These are phyloP conservation scores for Coprinopsis sp. DNA, from an alignment of 768 basidiomycete species.

Conservation along the genomic window DNA sequence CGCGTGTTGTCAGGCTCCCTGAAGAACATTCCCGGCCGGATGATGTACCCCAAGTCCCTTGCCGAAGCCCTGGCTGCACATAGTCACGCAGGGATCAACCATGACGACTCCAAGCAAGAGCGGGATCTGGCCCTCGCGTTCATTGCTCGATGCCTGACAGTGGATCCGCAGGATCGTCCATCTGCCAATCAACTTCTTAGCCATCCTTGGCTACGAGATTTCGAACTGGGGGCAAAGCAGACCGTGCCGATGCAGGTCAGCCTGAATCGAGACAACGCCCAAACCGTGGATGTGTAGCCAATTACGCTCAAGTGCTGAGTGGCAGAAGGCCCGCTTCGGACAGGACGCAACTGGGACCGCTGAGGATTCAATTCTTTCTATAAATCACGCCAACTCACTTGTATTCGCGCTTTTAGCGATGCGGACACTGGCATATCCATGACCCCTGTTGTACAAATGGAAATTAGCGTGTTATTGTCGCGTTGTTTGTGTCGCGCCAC, in stretches of 20 bases:
- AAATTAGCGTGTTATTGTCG: conserved; percentile 3
- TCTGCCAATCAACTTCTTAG: conserved; percentile 7
- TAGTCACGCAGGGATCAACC: conserved; percentile 1
- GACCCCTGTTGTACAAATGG: neutral
- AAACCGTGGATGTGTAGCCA: no score
- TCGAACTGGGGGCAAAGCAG: neutral
- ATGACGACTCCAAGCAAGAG: conserved; percentile 1
- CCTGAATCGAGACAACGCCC: no score
- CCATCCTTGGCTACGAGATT: conserved; percentile 8
- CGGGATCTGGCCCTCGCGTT: conserved; percentile 6
- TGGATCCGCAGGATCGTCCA: conserved; percentile 6
- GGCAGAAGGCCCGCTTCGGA: neutral
- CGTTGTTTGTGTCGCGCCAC: neutral
- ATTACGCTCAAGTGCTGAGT: neutral
- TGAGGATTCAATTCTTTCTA: no score
- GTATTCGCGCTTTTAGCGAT: no score
- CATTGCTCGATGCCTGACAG: conserved; percentile 6
- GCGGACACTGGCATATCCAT: neutral
- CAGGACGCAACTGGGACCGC: no score
- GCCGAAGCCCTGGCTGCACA: conserved; percentile 5
- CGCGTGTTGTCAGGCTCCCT: conserved; percentile 2
- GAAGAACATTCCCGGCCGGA: conserved; percentile 4
- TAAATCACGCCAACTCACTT: no score
- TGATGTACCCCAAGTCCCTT: conserved; percentile 10
- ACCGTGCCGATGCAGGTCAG: neutral